Conservation (phyloP, 345 rosid genomes). For the Orychophragmus violaceus region DNA sequence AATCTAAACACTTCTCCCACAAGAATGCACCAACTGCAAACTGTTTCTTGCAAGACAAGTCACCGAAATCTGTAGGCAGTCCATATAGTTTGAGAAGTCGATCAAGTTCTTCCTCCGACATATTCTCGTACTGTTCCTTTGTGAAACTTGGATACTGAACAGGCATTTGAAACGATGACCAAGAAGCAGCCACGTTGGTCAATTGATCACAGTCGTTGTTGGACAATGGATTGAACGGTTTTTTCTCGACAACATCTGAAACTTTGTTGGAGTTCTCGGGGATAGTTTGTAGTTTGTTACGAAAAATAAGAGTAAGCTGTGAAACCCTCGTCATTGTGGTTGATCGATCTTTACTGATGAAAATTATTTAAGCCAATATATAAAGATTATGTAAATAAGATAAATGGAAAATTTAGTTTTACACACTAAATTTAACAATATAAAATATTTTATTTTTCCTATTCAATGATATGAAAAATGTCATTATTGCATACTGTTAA, state of each 20-base stretch:
- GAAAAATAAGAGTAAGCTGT: conserved; percentile 5
- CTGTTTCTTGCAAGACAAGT: conserved; percentile 39
- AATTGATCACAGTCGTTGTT: background rate
- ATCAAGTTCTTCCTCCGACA: conserved; percentile 61
- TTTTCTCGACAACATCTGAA: background rate
- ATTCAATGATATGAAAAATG: background rate
- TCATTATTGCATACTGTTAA: background rate
- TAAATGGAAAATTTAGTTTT: background rate
- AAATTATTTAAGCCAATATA: background rate
- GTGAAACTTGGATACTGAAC: conserved; percentile 54
- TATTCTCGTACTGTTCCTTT: conserved; percentile 43
- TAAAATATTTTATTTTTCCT: background rate
- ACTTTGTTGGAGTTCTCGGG: background rate
- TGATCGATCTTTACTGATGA: background rate
- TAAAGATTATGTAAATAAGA: background rate
- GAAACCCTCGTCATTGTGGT: background rate
- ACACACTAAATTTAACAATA: background rate
- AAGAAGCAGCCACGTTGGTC: background rate
- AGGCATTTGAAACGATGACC: conserved; percentile 46
- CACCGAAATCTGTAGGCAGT: conserved; percentile 26
- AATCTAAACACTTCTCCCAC: conserved; percentile 28
- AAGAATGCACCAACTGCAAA: conserved; percentile 57
- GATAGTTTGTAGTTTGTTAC: background rate
- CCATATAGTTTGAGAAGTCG: conserved; percentile 49
- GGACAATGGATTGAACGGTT: background rate